Evolutionary conservation across 2,329 filamentous ascomycete genomes (phyloP).

Genomic region (Penicillium crustosum): DNA sequence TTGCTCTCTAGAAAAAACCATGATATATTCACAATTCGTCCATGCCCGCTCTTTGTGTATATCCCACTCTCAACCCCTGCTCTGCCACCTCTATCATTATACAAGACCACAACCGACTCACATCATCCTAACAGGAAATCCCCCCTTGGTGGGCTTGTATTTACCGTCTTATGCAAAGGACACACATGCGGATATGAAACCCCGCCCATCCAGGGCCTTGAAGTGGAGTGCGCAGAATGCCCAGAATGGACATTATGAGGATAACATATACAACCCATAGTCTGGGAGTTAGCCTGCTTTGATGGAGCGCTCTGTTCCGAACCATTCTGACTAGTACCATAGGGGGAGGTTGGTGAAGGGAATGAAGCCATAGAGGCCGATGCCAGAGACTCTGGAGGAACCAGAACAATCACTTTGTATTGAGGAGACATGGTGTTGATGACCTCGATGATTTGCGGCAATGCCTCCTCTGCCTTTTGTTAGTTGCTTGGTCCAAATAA

Average conservation of each 20-base stretch:
- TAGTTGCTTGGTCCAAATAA: background rate
- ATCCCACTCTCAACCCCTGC: background rate
- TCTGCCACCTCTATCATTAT: background rate
- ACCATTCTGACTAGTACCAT: background rate
- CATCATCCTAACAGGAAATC: conserved; percentile 1
- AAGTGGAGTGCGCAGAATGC: background rate
- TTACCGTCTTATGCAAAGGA: conserved; percentile 10
- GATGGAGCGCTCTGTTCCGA: background rate
- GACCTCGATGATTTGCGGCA: conserved; percentile 22
- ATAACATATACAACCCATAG: conserved; percentile 6
- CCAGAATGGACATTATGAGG: background rate
- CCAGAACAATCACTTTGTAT: conserved; percentile 22
- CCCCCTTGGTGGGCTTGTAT: background rate
- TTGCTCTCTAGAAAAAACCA: background rate
- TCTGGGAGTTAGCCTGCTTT: background rate
- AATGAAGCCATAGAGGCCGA: background rate
- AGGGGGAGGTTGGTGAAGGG: background rate
- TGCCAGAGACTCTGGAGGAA: conserved; percentile 10
- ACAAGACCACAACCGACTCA: background rate
- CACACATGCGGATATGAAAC: background rate
- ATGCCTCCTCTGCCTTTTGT: conserved; percentile 13
- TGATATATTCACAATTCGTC: background rate
- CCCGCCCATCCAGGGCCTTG: background rate
- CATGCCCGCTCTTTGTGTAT: background rate
- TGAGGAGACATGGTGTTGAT: conserved; percentile 16